Conservation (phyloP, 768 basidiomycete genomes). For the Naganishia onofrii region DNA sequence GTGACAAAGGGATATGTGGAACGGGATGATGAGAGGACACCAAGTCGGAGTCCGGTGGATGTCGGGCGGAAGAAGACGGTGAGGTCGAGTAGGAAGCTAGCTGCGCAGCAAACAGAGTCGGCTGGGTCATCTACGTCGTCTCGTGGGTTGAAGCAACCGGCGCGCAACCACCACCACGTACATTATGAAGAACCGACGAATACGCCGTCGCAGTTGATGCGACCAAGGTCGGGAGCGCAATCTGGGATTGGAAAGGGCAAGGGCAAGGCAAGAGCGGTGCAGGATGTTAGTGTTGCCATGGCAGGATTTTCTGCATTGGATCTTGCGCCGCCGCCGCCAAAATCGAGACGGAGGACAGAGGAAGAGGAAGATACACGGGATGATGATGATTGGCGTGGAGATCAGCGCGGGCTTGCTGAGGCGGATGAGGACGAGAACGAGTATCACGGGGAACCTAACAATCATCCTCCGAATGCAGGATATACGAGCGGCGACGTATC, state of each 20-base stretch:
- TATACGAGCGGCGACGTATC: background rate
- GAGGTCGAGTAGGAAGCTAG: background rate
- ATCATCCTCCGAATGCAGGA: conserved; percentile 1
- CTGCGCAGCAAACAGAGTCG: background rate
- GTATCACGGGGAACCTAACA: background rate
- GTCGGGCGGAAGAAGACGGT: background rate
- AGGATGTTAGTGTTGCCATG: conserved; percentile 10
- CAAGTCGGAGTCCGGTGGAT: background rate
- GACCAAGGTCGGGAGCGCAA: background rate
- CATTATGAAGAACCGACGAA: conserved; percentile 6
- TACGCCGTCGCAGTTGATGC: conserved; percentile 9
- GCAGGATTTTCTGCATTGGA: conserved; percentile 23
- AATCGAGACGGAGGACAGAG: background rate
- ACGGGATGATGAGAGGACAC: background rate
- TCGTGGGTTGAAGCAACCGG: background rate
- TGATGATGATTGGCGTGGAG: background rate
- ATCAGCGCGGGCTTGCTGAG: background rate
- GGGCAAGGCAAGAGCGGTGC: background rate
- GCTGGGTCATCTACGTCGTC: background rate
- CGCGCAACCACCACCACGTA: background rate
- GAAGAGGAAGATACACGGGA: background rate
- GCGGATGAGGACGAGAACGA: background rate
- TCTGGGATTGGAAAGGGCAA: background rate
- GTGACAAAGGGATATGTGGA: conserved; percentile 17
- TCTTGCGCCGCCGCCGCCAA: conserved; percentile 27